These are phyloP conservation scores for Xylariaceae sp. DNA, from an alignment of 2,329 filamentous ascomycete species.

Conservation along the genomic window DNA sequence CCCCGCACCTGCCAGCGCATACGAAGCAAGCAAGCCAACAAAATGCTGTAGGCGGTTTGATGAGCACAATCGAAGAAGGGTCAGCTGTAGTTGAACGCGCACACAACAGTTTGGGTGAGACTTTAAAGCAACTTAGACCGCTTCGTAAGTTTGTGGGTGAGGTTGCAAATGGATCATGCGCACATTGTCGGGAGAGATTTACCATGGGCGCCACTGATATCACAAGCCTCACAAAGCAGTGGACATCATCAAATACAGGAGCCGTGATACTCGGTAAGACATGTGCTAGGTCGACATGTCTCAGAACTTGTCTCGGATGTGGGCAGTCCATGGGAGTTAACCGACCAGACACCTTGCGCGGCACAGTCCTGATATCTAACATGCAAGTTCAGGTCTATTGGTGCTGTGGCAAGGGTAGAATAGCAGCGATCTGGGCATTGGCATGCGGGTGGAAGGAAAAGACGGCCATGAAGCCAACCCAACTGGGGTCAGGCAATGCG, in stretches of 20 bases:
- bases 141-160: not conserved
- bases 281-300: not conserved
- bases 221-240: not conserved
- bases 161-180: not conserved
- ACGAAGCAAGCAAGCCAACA: too few relatives aligned
- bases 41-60: too few relatives aligned
- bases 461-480: not conserved
- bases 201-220: not conserved
- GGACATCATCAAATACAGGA: not conserved
- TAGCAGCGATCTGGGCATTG: not conserved
- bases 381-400: not conserved
- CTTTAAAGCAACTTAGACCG: too few relatives aligned
- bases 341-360: not conserved
- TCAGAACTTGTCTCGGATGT: not conserved
- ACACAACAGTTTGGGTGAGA: not conserved
- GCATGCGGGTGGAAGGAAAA: not conserved
- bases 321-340: not conserved
- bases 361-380: not conserved
- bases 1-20: too few relatives aligned
- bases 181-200: not conserved
- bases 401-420: not conserved
- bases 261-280: not conserved
- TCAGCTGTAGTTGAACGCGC: too few relatives aligned
- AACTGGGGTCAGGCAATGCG: not conserved
- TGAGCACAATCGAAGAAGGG: too few relatives aligned